Evolutionary conservation across 768 basidiomycete genomes (phyloP), one percentile per base, ranked within the genome.

Genomic region (Hydnum rufescens): DNA sequence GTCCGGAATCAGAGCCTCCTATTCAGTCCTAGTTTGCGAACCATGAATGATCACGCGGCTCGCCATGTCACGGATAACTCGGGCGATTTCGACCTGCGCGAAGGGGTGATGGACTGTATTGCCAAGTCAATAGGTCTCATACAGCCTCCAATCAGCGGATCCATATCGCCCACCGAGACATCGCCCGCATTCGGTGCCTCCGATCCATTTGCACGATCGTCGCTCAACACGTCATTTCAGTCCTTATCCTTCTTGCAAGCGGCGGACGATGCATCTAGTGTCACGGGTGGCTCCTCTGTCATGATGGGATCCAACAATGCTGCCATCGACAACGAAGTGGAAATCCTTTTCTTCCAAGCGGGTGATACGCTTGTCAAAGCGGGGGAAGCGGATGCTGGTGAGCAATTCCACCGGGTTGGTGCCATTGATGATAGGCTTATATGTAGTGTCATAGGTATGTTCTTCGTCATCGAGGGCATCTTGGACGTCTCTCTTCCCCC

Each of bases 31-130:
- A 13, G 49, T 6, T 34, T 31, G 32, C 49, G 28, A 6, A 16
- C 18, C 49, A 50, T 54, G 63, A 51, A 23, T 32, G 44, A 53
- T 31, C 22, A 51, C 59, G 48, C 32, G 43, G 46, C 5, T 58
- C 59, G 22, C 30, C 31, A 18, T 22, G 32, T 30, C 25, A 28
- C 4, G 34, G 16, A 26, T 30, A n/a, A 51, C 26, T 4, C 54
- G 28, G 82, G 80, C 25, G 87, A 92, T 22, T 92, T 96, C 58
- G 88, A 97, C 63, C 74, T 97, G n/a, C 76, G 87, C 32, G 87
- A 90, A 58, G 90, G 87, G 58, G 92, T 99, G 30, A 90, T 97
- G 88, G 82, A 84, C 0, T 93, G 88, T 64, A 92, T 99, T 55
- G 90, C 93, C 1, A 92, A 93, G 64, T 93, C 89, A 2, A 97